phyloP scores from a whole-genome alignment of 2,329 filamentous ascomycete species.

The Westerdykella sp. region DNA sequence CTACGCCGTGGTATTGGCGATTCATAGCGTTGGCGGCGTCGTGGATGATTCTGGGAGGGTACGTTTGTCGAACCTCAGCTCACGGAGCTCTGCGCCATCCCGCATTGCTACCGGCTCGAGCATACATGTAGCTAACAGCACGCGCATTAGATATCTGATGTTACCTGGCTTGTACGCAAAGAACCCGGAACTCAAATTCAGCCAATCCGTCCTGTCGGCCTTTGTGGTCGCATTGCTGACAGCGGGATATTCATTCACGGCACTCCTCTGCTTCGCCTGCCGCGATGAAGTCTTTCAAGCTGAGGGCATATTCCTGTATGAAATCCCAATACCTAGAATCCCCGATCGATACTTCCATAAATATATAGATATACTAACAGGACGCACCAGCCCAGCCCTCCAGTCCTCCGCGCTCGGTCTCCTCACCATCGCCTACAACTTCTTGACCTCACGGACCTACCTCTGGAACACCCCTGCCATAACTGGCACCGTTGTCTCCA shows the following conservation, averaged over 20 bases:
- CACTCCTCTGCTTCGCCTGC: conserved; percentile 43
- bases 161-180: conserved; percentile 44
- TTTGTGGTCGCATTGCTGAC: conserved; percentile 44
- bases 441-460: conserved; percentile 39
- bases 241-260: conserved; percentile 45
- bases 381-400: conserved; percentile 32
- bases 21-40: conserved; percentile 39
- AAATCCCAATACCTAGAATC: not conserved
- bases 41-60: conserved; percentile 47
- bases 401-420: conserved; percentile 43
- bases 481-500: conserved; percentile 38
- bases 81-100: conserved; percentile 45
- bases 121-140: not conserved
- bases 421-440: conserved; percentile 45
- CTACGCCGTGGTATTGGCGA: conserved; percentile 45
- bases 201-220: conserved; percentile 37
- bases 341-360: not conserved
- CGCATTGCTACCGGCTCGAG: conserved; percentile 48
- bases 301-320: conserved; percentile 44
- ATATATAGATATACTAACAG: conserved; percentile 10
- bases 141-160: conserved; percentile 41
- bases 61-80: conserved; percentile 17
- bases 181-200: conserved; percentile 35
- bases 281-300: conserved; percentile 43
- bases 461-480: conserved; percentile 42